Conservation (phyloP, 2,329 filamentous ascomycete genomes). For the Aaosphaeria arxii region DNA sequence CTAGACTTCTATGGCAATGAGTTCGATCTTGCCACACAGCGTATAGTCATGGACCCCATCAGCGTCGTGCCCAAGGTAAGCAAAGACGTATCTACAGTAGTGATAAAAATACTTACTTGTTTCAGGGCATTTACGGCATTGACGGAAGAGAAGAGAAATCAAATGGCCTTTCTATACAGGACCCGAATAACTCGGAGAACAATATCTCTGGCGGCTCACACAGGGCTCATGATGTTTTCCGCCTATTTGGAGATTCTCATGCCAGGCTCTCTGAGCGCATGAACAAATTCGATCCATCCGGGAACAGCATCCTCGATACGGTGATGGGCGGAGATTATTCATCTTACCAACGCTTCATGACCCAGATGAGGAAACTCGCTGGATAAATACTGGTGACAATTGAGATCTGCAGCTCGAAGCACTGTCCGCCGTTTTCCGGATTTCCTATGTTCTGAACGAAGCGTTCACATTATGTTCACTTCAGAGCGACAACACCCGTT, state of each 20-base stretch:
- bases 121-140: conserved; percentile 18
- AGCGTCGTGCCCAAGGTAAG: conserved; percentile 74
- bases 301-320: conserved; percentile 63
- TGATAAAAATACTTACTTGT: conserved; percentile 6
- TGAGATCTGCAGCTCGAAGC: no score
- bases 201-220: conserved; percentile 87
- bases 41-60: conserved; percentile 71
- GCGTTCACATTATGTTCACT: no score
- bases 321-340: conserved; percentile 78
- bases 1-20: conserved; percentile 83
- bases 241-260: conserved; percentile 60
- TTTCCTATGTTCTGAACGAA: no score
- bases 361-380: conserved; percentile 3
- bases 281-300: conserved; percentile 8
- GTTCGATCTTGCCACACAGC: conserved; percentile 67
- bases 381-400: background rate
- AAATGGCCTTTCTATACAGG: conserved; percentile 79
- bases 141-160: conserved; percentile 28
- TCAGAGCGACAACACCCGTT: no score
- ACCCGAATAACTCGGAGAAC: conserved; percentile 81
- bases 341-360: conserved; percentile 65
- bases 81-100: conserved; percentile 3
- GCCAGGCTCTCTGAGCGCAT: conserved; percentile 43
- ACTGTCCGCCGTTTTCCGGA: no score
- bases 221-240: conserved; percentile 65